These are phyloP conservation scores for Lipomyces kockii DNA, from an alignment of 805 yeast species.

Conservation along the genomic window DNA sequence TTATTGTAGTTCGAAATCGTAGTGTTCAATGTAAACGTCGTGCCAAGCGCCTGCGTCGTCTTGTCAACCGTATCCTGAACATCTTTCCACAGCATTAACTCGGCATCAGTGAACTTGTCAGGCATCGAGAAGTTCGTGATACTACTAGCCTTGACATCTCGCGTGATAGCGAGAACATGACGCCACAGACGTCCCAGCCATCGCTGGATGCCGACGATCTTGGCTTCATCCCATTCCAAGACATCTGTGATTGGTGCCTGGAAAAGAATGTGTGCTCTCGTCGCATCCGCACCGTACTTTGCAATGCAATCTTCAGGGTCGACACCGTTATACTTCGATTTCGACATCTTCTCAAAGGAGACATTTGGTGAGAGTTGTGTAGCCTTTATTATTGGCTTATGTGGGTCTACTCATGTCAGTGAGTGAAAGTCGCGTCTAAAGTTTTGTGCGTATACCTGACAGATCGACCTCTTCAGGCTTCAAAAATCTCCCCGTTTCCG, in stretches of 20 bases:
- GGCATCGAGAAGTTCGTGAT: constrained; percentile 13
- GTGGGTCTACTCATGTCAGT: constrained; percentile 25
- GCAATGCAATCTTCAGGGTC: constrained; percentile 80
- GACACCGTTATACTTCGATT: constrained; percentile 92
- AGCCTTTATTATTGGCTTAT: constrained; percentile 53
- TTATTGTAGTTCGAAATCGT: constrained; percentile 91
- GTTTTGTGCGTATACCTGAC: constrained; percentile 42
- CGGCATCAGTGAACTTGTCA: constrained; percentile 48
- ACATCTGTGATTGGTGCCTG: constrained; percentile 87
- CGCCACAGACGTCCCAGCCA: constrained; percentile 70
- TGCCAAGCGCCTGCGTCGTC: constrained; percentile 64
- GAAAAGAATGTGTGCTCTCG: constrained; percentile 89
- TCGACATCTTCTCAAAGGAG: constrained; percentile 91
- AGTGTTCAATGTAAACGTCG: constrained; percentile 72
- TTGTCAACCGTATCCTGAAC: constrained; percentile 54
- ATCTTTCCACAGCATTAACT: constrained; percentile 62
- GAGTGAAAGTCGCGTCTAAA: background rate
- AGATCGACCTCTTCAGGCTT: constrained; percentile 74
- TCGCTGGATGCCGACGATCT: constrained; percentile 83
- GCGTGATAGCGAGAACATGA: constrained; percentile 13
- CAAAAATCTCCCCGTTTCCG: constrained; percentile 71
- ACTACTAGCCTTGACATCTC: constrained; percentile 5
- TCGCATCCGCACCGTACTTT: constrained; percentile 89
- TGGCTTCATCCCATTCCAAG: constrained; percentile 86
- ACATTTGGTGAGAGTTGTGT: constrained; percentile 59